Evolutionary conservation across 192 early-diverging fungal species (phyloP).

Genomic region (Chytriomyces hyalinus): DNA sequence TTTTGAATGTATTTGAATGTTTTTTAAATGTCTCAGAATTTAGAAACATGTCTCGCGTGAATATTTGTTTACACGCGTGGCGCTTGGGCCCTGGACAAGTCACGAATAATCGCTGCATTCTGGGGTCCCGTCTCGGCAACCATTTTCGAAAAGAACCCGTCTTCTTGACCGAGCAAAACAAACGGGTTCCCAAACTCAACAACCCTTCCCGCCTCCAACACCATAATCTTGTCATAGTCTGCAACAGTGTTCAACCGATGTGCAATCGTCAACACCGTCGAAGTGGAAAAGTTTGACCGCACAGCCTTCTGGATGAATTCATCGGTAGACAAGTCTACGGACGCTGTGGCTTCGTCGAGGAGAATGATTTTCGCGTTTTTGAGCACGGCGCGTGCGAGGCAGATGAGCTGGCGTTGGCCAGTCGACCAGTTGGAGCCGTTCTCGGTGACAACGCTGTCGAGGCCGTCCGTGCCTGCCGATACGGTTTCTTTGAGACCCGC

Average conservation of each 20-base stretch:
- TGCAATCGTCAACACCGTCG: conserved; percentile 70
- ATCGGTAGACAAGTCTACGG: conserved; percentile 55
- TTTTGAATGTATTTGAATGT: too few relatives aligned
- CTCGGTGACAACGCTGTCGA: conserved; percentile 65
- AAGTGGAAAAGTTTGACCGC: conserved; percentile 56
- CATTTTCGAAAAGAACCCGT: conserved; percentile 74
- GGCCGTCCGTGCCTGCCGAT: conserved; percentile 51
- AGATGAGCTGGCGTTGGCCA: conserved; percentile 79
- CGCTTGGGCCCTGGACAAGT: background rate
- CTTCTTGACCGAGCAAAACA: conserved; percentile 54
- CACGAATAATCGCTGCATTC: conserved; percentile 39
- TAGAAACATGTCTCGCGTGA: too few relatives aligned
- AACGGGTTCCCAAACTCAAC: conserved; percentile 71
- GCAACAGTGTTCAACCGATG: conserved; percentile 64
- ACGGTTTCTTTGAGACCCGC: conserved; percentile 35
- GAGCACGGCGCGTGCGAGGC: conserved; percentile 64
- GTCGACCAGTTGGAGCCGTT: conserved; percentile 70
- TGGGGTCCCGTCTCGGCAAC: conserved; percentile 71
- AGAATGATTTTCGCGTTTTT: conserved; percentile 43
- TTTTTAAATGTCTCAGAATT: too few relatives aligned
- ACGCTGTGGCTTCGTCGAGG: conserved; percentile 55
- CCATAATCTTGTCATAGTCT: conserved; percentile 70
- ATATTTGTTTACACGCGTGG: too few relatives aligned
- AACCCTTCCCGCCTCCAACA: conserved; percentile 73
- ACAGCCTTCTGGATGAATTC: conserved; percentile 53